These are phyloP conservation scores for Pisolithus tinctorius DNA, from an alignment of 768 basidiomycete genomes.

Conservation along the genomic window DNA sequence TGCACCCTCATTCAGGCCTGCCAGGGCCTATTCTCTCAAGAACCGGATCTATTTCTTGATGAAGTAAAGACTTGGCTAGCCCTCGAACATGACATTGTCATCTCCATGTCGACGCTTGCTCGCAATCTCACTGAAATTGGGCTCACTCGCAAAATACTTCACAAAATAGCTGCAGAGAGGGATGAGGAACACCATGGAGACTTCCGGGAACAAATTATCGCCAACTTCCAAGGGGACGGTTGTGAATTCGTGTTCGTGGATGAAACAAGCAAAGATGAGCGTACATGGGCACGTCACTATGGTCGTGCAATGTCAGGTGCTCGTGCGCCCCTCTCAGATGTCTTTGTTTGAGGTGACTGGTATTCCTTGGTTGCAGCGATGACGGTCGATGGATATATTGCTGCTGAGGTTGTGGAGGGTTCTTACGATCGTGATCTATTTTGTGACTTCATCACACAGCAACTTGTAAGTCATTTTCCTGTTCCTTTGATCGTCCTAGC, in stretches of 20 bases:
- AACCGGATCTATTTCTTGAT: no score
- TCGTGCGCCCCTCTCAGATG: constrained; percentile 12
- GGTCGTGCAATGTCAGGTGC: constrained; percentile 19
- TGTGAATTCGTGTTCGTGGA: constrained; percentile 20
- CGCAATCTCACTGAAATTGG: no score
- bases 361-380: constrained; percentile 32
- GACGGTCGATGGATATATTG: background rate
- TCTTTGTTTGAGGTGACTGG: constrained; percentile 22
- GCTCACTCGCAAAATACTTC: constrained; percentile 16
- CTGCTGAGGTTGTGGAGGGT: no score
- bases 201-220: constrained; percentile 5
- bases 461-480: background rate
- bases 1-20: no score
- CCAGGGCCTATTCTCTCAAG: no score
- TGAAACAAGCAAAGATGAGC: constrained; percentile 16
- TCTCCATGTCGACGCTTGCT: no score
- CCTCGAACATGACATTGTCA: no score
- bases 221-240: constrained; percentile 9
- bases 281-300: constrained; percentile 15
- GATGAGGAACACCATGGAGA: constrained; percentile 5
- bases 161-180: background rate
- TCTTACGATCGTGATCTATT: no score
- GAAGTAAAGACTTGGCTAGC: no score
- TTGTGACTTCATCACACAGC: no score
- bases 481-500: background rate